A percentile compares a stretch with the other conserved stretches of the same genome.
Conservation (phyloP, 2,329 filamentous ascomycete genomes). For the Sporothrix phasma region DNA sequence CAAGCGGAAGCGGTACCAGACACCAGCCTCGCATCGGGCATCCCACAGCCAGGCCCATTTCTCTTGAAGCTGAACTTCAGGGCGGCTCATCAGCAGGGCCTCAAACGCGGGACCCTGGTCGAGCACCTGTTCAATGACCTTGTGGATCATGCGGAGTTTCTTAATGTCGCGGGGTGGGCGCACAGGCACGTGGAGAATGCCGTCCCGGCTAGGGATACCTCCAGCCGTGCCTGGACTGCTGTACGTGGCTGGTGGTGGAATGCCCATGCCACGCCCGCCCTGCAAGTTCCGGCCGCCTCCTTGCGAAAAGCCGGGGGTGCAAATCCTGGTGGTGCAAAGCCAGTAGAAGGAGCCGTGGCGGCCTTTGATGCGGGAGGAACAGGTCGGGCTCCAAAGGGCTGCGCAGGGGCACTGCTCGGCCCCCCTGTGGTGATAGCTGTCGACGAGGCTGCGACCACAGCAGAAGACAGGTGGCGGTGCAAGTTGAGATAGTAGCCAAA, state of each 20-base stretch:
- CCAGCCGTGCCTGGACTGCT: constrained; percentile 33
- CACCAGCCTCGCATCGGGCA: constrained; percentile 62
- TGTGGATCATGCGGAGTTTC: constrained; percentile 76
- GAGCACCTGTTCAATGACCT: constrained; percentile 70
- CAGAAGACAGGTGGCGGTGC: constrained; percentile 74
- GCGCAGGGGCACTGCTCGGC: constrained; percentile 18
- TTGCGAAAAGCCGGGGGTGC: constrained; percentile 65
- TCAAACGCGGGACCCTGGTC: constrained; percentile 81
- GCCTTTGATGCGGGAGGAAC: neutral
- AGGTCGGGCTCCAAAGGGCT: constrained; percentile 25
- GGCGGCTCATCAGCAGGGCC: constrained; percentile 77
- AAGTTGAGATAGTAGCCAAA: constrained; percentile 74
- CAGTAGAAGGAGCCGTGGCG: constrained; percentile 30
- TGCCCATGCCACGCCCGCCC: constrained; percentile 19
- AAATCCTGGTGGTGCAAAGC: constrained; percentile 73
- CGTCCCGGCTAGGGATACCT: constrained; percentile 31
- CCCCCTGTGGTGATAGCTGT: constrained; percentile 13
- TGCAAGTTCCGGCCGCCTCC: constrained; percentile 21
- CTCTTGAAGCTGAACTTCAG: constrained; percentile 74
- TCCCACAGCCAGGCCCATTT: constrained; percentile 95
- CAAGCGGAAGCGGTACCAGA: constrained; percentile 88
- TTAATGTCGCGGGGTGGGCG: constrained; percentile 67
- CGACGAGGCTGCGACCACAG: constrained; percentile 46
- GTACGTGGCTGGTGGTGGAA: constrained; percentile 61
- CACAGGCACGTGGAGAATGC: constrained; percentile 58